Percentiles rank a stretch among this genome's conserved stretches.
phyloP scores from a whole-genome alignment of 805 yeast genomes.

The Candida vaughaniae region DNA sequence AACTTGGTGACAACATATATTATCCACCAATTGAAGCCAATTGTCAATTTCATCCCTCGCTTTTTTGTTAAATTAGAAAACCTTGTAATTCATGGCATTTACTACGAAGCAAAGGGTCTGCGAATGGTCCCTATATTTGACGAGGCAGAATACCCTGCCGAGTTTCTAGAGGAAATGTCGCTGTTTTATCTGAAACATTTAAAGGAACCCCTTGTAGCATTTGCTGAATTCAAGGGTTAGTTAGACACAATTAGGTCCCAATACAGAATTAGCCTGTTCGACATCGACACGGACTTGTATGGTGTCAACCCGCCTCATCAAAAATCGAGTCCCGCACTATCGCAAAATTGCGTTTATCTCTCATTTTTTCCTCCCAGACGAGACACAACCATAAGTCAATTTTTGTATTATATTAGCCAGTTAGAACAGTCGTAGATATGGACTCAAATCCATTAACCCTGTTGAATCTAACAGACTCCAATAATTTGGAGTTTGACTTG shows the following conservation, averaged over 20 bases:
- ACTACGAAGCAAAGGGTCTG: conserved; percentile 19
- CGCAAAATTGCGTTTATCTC: not conserved
- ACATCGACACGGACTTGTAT: no score
- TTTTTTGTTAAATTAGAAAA: conserved; percentile 25
- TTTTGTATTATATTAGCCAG: no score
- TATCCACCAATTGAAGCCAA: conserved; percentile 34
- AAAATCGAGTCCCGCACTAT: not conserved
- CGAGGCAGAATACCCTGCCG: conserved; percentile 24
- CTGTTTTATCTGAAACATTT: no score
- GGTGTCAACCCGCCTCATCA: not conserved
- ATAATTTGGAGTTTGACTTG: conserved; percentile 10
- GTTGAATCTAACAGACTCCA: conserved; percentile 9
- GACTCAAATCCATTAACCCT: conserved; percentile 10
- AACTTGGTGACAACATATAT: conserved; percentile 33
- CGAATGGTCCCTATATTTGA: conserved; percentile 28
- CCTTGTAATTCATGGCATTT: conserved; percentile 36
- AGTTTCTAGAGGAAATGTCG: conserved; percentile 15
- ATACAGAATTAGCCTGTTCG: no score
- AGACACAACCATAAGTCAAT: no score
- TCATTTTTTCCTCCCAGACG: conserved; percentile 5
- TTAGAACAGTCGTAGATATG: conserved; percentile 5
- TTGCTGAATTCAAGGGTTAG: no score
- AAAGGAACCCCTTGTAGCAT: no score
- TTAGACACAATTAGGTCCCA: no score
- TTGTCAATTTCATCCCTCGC: conserved; percentile 22